Evolutionary conservation across 371 early-diverging fungal species (phyloP).

Genomic region (Apophysomyces trapeziformis): DNA sequence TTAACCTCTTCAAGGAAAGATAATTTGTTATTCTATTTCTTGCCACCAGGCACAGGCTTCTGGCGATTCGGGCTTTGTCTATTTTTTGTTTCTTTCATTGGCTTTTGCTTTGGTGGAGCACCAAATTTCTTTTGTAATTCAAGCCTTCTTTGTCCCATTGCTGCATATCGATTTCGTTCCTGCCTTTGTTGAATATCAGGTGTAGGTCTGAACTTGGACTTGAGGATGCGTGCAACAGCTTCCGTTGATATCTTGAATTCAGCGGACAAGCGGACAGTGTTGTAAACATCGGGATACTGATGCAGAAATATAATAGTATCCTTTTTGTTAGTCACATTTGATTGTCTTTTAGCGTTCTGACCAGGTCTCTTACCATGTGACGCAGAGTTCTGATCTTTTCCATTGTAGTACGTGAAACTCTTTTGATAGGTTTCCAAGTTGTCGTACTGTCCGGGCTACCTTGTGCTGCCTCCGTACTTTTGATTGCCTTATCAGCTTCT

Average conservation of each 20-base stretch:
- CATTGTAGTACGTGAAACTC: slow-evolving; percentile 45
- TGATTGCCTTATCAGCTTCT: too few relatives aligned
- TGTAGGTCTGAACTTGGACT: slow-evolving; percentile 37
- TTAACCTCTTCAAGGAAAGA: too few relatives aligned
- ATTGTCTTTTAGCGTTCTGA: too few relatives aligned
- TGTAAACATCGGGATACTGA: slow-evolving; percentile 37
- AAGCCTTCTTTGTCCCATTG: slow-evolving; percentile 31
- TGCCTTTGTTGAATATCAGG: slow-evolving; percentile 32
- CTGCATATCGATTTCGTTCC: slow-evolving; percentile 39
- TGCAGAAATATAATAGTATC: not conserved
- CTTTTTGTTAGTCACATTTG: not conserved
- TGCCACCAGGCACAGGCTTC: too few relatives aligned
- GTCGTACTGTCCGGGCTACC: not conserved
- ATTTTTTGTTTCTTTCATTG: not conserved
- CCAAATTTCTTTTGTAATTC: slow-evolving; percentile 5
- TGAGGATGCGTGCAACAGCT: slow-evolving; percentile 42
- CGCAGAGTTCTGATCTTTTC: slow-evolving; percentile 32
- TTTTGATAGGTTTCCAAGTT: slow-evolving; percentile 38
- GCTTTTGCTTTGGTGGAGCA: not conserved
- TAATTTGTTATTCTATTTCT: too few relatives aligned
- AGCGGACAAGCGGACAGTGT: slow-evolving; percentile 23
- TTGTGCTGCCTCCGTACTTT: not conserved
- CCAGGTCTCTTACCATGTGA: slow-evolving; percentile 21
- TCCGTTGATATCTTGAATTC: slow-evolving; percentile 43
- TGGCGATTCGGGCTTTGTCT: not conserved